Percentiles rank a stretch among this genome's conserved stretches.
phyloP scores from a whole-genome alignment of 768 basidiomycete genomes.

The Boletus subcaerulescens region DNA sequence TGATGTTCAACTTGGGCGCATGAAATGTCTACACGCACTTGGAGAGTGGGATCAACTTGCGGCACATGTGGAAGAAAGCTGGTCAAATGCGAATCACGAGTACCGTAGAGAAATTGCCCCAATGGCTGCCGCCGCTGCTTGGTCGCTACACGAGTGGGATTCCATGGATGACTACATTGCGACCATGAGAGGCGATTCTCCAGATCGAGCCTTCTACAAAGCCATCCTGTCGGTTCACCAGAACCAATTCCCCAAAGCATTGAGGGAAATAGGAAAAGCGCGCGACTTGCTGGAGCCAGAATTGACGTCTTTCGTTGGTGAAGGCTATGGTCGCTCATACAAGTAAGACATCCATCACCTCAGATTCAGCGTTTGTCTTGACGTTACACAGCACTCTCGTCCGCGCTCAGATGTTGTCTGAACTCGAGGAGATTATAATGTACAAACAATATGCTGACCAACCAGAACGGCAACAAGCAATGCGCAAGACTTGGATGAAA shows the following conservation, averaged over 20 bases:
- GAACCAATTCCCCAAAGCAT: constrained; percentile 90
- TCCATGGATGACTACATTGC: constrained; percentile 96
- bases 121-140: constrained; percentile 94
- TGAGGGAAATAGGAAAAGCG: constrained; percentile 87
- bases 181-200: constrained; percentile 89
- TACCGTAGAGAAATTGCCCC: constrained; percentile 91
- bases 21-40: constrained; percentile 95
- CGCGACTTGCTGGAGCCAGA: constrained; percentile 91
- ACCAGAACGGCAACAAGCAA: constrained; percentile 84
- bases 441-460: constrained; percentile 96
- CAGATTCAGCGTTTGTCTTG: constrained; percentile 7
- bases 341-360: constrained; percentile 56
- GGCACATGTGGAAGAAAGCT: constrained; percentile 80
- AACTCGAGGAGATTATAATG: constrained; percentile 94
- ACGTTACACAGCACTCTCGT: constrained; percentile 73
- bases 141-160: constrained; percentile 97
- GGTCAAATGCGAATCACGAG: constrained; percentile 79
- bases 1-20: constrained; percentile 81
- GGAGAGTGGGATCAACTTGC: constrained; percentile 97
- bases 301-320: constrained; percentile 86
- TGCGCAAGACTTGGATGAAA: constrained; percentile 97
- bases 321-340: constrained; percentile 96
- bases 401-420: constrained; percentile 96
- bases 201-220: constrained; percentile 93
- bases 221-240: constrained; percentile 96